A percentile compares a stretch with the other conserved stretches of the same genome.
phyloP scores from a whole-genome alignment of 129 eudicot species.

The Kitagawia praeruptora region DNA sequence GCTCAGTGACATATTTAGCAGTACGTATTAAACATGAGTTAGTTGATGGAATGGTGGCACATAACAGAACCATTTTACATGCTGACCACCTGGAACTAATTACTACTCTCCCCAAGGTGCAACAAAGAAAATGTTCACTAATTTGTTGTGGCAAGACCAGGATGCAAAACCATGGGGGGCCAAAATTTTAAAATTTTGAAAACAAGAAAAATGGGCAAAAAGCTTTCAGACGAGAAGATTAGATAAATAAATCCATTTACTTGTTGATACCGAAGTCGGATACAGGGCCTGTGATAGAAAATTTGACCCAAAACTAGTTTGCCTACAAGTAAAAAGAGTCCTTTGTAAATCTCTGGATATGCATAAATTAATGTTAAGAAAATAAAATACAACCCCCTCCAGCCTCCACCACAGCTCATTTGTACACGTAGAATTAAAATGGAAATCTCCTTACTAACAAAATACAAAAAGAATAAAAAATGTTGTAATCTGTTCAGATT shows the following conservation, averaged over 20 bases:
- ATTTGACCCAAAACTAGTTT: neutral
- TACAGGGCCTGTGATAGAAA: neutral
- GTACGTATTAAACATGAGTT: neutral
- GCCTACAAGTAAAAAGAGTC: neutral
- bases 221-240: neutral
- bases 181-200: too few species aligned
- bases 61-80: neutral
- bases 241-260: too few species aligned
- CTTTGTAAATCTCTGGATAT: neutral
- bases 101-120: neutral
- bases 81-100: neutral
- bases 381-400: neutral
- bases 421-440: neutral
- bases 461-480: neutral
- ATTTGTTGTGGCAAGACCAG: neutral
- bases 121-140: too few species aligned
- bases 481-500: neutral
- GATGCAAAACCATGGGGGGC: neutral
- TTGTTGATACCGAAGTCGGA: neutral
- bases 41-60: neutral
- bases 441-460: neutral
- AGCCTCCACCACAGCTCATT: neutral
- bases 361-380: neutral
- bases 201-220: neutral
- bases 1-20: neutral